These are phyloP conservation scores for Yamadazyma sp. DNA, from an alignment of 805 yeast species.

Conservation along the genomic window DNA sequence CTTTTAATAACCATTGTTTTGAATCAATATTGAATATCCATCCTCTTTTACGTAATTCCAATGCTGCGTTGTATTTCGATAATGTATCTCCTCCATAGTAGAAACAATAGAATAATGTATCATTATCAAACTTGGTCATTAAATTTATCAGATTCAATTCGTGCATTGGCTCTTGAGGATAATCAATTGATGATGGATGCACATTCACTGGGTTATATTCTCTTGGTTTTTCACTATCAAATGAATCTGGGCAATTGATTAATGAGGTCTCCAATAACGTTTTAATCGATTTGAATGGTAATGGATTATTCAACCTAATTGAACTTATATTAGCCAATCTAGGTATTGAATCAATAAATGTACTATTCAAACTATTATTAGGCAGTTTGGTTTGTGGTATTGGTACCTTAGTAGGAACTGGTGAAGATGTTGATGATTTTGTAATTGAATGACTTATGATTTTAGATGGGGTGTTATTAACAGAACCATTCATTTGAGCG, in stretches of 20 bases:
- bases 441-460: slow-evolving; percentile 4
- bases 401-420: slow-evolving; percentile 16
- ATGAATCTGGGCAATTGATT: slow-evolving; percentile 88
- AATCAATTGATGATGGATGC: slow-evolving; percentile 85
- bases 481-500: slow-evolving; percentile 4
- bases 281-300: slow-evolving; percentile 51
- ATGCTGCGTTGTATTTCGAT: slow-evolving; percentile 58
- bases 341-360: slow-evolving; percentile 15
- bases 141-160: slow-evolving; percentile 60
- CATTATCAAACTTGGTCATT: slow-evolving; percentile 72
- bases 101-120: slow-evolving; percentile 88
- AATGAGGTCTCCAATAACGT: slow-evolving; percentile 72
- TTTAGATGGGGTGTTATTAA: slow-evolving; percentile 4
- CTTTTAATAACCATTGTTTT: slow-evolving; percentile 78
- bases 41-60: slow-evolving; percentile 72
- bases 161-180: slow-evolving; percentile 81
- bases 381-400: slow-evolving; percentile 10
- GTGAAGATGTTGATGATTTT: slow-evolving; percentile 25
- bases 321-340: slow-evolving; percentile 27
- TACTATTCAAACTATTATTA: slow-evolving; percentile 5
- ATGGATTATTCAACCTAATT: slow-evolving; percentile 48
- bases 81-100: slow-evolving; percentile 65
- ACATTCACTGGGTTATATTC: slow-evolving; percentile 75
- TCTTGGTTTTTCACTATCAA: slow-evolving; percentile 82
- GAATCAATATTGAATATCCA: slow-evolving; percentile 77